phyloP scores from a whole-genome alignment of 768 basidiomycete genomes.

The Lentinula detonsa region DNA sequence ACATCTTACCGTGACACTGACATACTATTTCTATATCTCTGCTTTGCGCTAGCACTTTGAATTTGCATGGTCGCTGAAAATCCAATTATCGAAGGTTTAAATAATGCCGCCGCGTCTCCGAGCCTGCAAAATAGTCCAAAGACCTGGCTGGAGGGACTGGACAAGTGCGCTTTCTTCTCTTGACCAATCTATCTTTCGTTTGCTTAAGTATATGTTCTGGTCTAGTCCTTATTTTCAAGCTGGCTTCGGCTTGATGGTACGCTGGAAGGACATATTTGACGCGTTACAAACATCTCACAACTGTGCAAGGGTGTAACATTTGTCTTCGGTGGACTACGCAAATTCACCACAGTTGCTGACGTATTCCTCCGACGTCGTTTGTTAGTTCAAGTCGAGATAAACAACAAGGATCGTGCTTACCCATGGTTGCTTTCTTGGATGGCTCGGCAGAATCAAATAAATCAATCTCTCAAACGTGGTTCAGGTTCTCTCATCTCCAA shows the following conservation, averaged over 20 bases:
- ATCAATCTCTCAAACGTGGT: slow-evolving; percentile 26
- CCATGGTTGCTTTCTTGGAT: slow-evolving; percentile 98
- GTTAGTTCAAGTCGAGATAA: slow-evolving; percentile 93
- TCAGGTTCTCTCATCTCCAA: slow-evolving; percentile 37
- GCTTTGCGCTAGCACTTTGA: background rate
- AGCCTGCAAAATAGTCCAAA: background rate
- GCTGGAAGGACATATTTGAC: background rate
- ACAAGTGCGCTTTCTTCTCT: slow-evolving; percentile 51
- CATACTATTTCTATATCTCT: background rate
- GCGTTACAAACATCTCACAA: slow-evolving; percentile 2
- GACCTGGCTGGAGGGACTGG: slow-evolving; percentile 14
- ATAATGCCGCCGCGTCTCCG: background rate
- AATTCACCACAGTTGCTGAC: slow-evolving; percentile 61
- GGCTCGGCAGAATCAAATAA: slow-evolving; percentile 47
- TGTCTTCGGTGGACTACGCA: slow-evolving; percentile 68
- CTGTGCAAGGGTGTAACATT: slow-evolving; percentile 79
- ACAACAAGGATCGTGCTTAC: slow-evolving; percentile 91
- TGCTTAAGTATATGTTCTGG: background rate
- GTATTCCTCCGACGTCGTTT: slow-evolving; percentile 80
- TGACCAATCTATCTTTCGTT: slow-evolving; percentile 3
- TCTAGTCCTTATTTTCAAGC: slow-evolving; percentile 94
- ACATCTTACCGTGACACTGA: background rate
- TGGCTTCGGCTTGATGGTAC: slow-evolving; percentile 95
- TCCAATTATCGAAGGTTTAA: background rate
- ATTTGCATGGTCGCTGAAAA: background rate